Conservation (phyloP, 192 early-diverging fungal species). For the Coemansia sp. region DNA sequence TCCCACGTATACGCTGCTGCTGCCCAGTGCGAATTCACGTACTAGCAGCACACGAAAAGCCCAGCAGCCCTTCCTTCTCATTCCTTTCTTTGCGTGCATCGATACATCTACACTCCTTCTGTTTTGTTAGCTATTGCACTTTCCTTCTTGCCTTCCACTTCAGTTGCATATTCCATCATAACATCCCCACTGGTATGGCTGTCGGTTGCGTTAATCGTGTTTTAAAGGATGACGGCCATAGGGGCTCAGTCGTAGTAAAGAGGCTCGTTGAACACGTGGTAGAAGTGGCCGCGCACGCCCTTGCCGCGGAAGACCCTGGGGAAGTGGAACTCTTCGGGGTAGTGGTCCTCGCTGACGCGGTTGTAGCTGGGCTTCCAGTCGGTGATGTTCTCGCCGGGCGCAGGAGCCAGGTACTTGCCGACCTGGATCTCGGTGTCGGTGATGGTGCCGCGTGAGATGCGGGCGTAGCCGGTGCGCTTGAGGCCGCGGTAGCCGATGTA, state of each 20-base stretch:
- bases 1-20: conserved; percentile 16
- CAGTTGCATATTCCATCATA: too few relatives aligned
- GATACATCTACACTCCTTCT: too few relatives aligned
- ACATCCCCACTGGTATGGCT: too few relatives aligned
- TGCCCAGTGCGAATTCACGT: conserved; percentile 22
- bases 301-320: conserved; percentile 66
- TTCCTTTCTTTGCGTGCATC: too few relatives aligned
- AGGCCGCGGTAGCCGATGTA: conserved; percentile 80
- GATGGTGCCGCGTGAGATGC: conserved; percentile 75
- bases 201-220: too few relatives aligned
- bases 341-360: conserved; percentile 58
- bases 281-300: conserved; percentile 71
- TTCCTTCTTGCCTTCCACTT: too few relatives aligned
- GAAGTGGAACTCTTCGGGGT: conserved; percentile 60
- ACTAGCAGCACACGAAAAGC: too few relatives aligned
- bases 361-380: conserved; percentile 60
- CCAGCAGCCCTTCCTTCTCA: too few relatives aligned
- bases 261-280: conserved; percentile 78
- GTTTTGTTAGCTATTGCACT: too few relatives aligned
- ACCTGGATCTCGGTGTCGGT: conserved; percentile 84
- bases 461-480: conserved; percentile 71
- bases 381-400: conserved; percentile 21
- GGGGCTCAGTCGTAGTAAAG: conserved; percentile 60
- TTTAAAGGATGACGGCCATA: too few relatives aligned
- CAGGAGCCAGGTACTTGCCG: conserved; percentile 68